Percentiles rank a stretch among this genome's conserved stretches.
These are phyloP conservation scores for Nemania abortiva DNA, from an alignment of 2,329 filamentous ascomycete genomes.

Conservation along the genomic window DNA sequence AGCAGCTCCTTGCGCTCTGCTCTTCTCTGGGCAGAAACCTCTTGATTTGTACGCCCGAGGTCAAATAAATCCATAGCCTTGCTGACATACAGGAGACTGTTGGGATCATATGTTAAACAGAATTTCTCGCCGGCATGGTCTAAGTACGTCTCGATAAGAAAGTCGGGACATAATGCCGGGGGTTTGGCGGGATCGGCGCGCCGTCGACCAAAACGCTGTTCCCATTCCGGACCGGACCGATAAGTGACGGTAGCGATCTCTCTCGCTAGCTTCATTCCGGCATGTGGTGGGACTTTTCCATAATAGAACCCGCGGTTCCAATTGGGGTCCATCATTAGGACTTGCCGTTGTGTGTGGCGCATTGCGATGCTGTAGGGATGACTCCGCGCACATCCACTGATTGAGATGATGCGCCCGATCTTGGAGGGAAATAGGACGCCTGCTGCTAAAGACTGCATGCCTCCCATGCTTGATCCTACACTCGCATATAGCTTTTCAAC, in stretches of 20 bases:
- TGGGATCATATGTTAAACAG: constrained; percentile 95
- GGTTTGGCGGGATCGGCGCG: constrained; percentile 87
- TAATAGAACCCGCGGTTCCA: constrained; percentile 98
- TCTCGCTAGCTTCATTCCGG: constrained; percentile 96
- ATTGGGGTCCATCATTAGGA: constrained; percentile 98
- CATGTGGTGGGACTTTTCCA: constrained; percentile 86
- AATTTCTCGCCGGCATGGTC: constrained; percentile 99
- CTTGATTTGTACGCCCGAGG: constrained; percentile 78
- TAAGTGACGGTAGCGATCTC: constrained; percentile 99
- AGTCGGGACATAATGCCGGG: constrained; percentile 95
- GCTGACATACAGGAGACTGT: constrained; percentile 94
- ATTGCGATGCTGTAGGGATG: constrained; percentile 99
- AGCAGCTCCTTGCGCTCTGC: constrained; percentile 70
- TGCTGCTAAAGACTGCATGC: constrained; percentile 94
- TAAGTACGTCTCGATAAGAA: constrained; percentile 96
- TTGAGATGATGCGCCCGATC: constrained; percentile 84
- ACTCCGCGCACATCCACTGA: constrained; percentile 92
- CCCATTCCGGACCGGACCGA: constrained; percentile 96
- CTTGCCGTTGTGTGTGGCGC: constrained; percentile 96
- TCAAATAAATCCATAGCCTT: constrained; percentile 99
- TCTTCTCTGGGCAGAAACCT: constrained; percentile 71
- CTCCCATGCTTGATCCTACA: constrained; percentile 97
- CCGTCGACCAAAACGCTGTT: constrained; percentile 89
- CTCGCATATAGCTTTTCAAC: constrained; percentile 87
- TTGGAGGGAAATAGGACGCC: constrained; percentile 85